Evolutionary conservation across 306 rosid genomes (phyloP), one percentile per base, ranked within the genome.

Genomic region (Gastrolobium bilobum): DNA sequence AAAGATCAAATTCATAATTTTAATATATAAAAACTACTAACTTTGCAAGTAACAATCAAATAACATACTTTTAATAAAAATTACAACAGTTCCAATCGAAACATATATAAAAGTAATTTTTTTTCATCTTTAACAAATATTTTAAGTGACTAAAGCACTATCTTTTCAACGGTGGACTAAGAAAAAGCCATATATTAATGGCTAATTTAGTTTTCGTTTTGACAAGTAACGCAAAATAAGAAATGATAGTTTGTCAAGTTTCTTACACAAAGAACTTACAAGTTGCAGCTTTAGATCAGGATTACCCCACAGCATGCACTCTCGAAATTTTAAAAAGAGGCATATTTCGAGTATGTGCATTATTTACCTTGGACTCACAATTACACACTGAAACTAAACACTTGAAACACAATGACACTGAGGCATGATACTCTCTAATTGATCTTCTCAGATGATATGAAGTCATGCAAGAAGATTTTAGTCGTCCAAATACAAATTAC

Each of bases 331-430:
- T 35, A 33, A 6, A n/a, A 20, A 48, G n/a, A 52, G 3, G 39
- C 76, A 48, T 47, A 75, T 13, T 29, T 54, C 40, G 10, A 14
- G 9, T 5, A 13, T 47, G 51, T 61, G 26, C 61, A 71, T 77
- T 64, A 77, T 71, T 64, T 7, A 37, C 44, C 35, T 44, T 58
- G 37, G 11, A 71, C 47, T 39, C 29, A 64, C 11, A 11, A 51
- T 10, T 50, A 62, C 47, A 68, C 40, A 37, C n/a, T 14, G 35
- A 71, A 51, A 33, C 50, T 62, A 30, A 7, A 61, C 59, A 78
- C 76, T 44, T 6, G 26, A 53, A 61, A 10, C 47, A 73, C 20
- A 39, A 54, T 20, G 29, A 48, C 71, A 65, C 51, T 9, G 15
- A 48, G 54, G 14, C 51, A 64, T 3, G 13, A 81, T 6, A 50